Evolutionary conservation across 495 filamentous ascomycete genomes (phyloP).

Genomic region (Glutinoglossum americanum): DNA sequence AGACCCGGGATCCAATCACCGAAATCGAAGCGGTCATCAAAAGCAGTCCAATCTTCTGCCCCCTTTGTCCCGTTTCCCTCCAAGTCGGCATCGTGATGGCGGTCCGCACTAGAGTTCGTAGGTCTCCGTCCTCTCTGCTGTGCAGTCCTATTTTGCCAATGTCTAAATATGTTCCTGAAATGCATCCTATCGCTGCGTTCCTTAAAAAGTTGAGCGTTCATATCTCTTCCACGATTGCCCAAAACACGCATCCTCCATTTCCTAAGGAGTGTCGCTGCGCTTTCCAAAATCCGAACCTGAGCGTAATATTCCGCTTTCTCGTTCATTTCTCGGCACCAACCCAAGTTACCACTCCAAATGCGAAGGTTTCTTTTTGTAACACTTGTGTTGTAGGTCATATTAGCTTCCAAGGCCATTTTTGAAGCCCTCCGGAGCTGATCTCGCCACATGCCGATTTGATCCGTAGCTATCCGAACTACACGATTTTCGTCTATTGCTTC

Average conservation of each 20-base stretch:
- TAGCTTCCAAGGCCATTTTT: background rate
- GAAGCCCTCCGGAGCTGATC: background rate
- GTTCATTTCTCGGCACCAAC: constrained; percentile 22
- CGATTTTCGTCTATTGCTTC: constrained; percentile 20
- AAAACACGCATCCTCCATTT: constrained; percentile 31
- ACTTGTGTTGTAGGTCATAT: background rate
- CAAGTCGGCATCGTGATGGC: background rate
- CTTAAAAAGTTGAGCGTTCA: constrained; percentile 31
- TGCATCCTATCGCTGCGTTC: constrained; percentile 33
- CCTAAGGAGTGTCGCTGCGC: constrained; percentile 23
- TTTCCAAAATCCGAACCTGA: constrained; percentile 24
- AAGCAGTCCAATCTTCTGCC: constrained; percentile 5
- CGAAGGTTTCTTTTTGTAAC: constrained; percentile 25
- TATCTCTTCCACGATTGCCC: constrained; percentile 22
- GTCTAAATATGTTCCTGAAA: constrained; percentile 31
- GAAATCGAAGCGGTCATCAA: constrained; percentile 28
- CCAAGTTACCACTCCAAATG: constrained; percentile 23
- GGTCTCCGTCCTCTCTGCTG: constrained; percentile 12
- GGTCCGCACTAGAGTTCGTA: background rate
- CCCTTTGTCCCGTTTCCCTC: background rate
- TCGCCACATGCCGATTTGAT: background rate
- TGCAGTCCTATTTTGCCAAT: constrained; percentile 31
- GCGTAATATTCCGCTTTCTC: constrained; percentile 27
- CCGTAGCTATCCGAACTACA: constrained; percentile 23
- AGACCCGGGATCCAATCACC: constrained; percentile 20